Base-by-base conservation (phyloP, 345 rosid genomes). In the Murraya koenigii region DNA sequence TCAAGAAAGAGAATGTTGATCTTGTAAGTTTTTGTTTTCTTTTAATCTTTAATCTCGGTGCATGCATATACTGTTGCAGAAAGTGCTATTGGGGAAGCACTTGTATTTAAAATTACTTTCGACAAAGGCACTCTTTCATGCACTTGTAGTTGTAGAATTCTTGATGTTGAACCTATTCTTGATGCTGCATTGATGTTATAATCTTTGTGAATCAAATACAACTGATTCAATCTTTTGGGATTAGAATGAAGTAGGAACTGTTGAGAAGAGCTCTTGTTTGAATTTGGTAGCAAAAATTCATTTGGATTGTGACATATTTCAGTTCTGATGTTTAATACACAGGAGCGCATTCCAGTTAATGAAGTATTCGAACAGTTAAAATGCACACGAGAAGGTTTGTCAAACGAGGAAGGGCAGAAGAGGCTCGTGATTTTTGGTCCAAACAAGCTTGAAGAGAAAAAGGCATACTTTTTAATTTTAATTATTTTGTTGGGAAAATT, bases 371-470 rank as follows among this genome's bases (percentile, higher is more conserved):
- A 88, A 79, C 93, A 86, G 75, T 77, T 95, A 73, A 87, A 90
- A 86, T 95, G 99, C 86, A 85, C 93, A 17, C 87, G 80, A 78
- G 92, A 92, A 39, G 99, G 99, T 8, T 76, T 95, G 70, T 78
- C 93, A 5, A 71, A 79, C 4, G 97, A 89, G 64, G 99, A 95
- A 87, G 98, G 94, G 9, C 87, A 85, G 28, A 90, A 87, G 66
- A 86, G 99, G 90, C 84, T 93, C 20, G 82, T 82, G 66, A 79
- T 92, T 10, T 95, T 95, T 82, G 99, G 99, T 47, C 93, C 86
- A 70, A 95, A 95, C 89, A 95, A 95, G 85, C 96, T 95, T 4
- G 98, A 95, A 83, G 99, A 95, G 90, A 95, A 92, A 80, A 85
- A 85, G 75, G 87, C 74, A 82, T 17, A 33, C 41, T 33, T 23